These are phyloP conservation scores for Globisporangium splendens DNA, from an alignment of 352 stramenopile genomes.

Conservation along the genomic window DNA sequence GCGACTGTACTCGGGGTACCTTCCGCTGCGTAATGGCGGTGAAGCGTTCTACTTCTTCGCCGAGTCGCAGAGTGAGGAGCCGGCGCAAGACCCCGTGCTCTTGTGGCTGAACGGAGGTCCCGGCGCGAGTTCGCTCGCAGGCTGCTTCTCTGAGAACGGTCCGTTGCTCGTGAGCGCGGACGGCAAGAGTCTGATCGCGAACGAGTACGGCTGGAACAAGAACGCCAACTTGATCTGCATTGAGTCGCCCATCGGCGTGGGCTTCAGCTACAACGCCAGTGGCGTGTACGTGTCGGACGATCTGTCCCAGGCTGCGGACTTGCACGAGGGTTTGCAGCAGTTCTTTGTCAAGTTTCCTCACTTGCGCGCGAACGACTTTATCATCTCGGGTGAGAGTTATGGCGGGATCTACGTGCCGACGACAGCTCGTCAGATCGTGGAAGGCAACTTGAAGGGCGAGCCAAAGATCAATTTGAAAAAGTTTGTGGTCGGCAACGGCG, in stretches of 20 bases:
- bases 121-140: conserved; percentile 56
- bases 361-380: conserved; percentile 44
- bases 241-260: conserved; percentile 60
- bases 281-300: conserved; percentile 46
- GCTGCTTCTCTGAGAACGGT: conserved; percentile 57
- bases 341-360: conserved; percentile 53
- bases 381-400: conserved; percentile 68
- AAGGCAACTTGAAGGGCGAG: conserved; percentile 25
- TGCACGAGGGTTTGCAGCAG: conserved; percentile 76
- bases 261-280: conserved; percentile 53
- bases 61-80: neutral
- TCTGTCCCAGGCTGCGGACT: conserved; percentile 51
- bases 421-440: conserved; percentile 45
- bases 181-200: conserved; percentile 32
- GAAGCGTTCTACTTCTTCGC: conserved; percentile 31
- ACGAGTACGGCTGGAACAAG: conserved; percentile 61
- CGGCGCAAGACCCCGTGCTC: conserved; percentile 43
- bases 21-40: conserved; percentile 47
- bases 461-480: conserved; percentile 48
- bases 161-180: conserved; percentile 50
- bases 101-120: conserved; percentile 68
- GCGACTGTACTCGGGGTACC: conserved; percentile 57
- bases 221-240: conserved; percentile 73
- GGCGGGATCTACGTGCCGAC: conserved; percentile 65
- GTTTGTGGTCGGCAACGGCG: conserved; percentile 71